These are phyloP conservation scores for Paxillus involutus DNA, from an alignment of 768 basidiomycete genomes.

Conservation along the genomic window DNA sequence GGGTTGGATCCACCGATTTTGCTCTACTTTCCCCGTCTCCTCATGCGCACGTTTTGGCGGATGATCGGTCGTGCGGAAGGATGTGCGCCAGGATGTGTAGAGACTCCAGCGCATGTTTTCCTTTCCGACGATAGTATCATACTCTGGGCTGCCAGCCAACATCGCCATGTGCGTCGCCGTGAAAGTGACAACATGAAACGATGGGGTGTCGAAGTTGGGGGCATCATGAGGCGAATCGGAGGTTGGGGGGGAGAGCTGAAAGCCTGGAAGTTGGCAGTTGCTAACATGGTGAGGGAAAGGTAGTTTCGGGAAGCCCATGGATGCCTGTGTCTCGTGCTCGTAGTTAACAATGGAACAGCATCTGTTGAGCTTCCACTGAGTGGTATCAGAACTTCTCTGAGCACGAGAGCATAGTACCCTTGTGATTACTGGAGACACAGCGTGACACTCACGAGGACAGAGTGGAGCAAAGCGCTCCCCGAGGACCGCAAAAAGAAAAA, in stretches of 20 bases:
- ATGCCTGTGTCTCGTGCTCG: neutral
- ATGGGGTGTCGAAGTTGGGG: conserved; percentile 34
- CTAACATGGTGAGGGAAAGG: conserved; percentile 2
- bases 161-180: conserved; percentile 30
- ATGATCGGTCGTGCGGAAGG: conserved; percentile 29
- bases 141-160: conserved; percentile 41
- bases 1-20: conserved; percentile 64
- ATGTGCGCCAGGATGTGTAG: conserved; percentile 49
- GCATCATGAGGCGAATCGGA: conserved; percentile 44
- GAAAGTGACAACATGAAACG: conserved; percentile 28
- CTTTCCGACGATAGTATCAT: conserved; percentile 49
- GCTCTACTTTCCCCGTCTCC: conserved; percentile 59
- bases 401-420: too few relatives aligned
- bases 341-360: neutral
- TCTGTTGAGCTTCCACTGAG: too few relatives aligned
- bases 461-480: too few relatives aligned
- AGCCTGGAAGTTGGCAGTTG: conserved; percentile 31
- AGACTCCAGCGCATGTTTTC: conserved; percentile 37
- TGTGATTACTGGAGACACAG: too few relatives aligned
- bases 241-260: conserved; percentile 47
- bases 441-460: too few relatives aligned
- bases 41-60: conserved; percentile 47
- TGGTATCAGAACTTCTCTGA: too few relatives aligned
- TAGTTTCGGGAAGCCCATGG: neutral
- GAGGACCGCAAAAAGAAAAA: too few relatives aligned